Percentiles rank a stretch among this genome's conserved stretches.
Evolutionary conservation across 2,329 filamentous ascomycete species (phyloP).

Genomic region (Clarireedia hainanense): DNA sequence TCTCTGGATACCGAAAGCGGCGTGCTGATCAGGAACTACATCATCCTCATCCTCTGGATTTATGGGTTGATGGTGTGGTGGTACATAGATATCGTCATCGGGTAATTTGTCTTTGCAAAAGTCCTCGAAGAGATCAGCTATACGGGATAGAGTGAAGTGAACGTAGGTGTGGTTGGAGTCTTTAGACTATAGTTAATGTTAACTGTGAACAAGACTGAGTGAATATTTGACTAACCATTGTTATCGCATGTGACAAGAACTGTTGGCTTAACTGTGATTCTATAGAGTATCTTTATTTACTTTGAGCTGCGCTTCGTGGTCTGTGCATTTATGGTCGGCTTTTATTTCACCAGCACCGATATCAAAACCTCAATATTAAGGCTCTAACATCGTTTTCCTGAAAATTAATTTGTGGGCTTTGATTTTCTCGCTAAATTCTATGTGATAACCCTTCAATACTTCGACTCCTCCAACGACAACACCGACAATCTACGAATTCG

Average conservation of each 20-base stretch:
- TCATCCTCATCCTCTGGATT: constrained; percentile 87
- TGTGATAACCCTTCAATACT: constrained; percentile 1
- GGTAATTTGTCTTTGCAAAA: constrained; percentile 64
- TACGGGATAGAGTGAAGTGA: constrained; percentile 63
- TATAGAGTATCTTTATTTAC: not conserved
- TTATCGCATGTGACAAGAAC: not conserved
- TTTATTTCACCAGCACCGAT: not conserved
- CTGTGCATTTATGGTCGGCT: not conserved
- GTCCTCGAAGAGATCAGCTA: constrained; percentile 74
- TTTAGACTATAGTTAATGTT: constrained; percentile 37
- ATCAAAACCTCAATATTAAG: not conserved
- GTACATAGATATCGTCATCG: constrained; percentile 77
- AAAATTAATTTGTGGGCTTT: constrained; percentile 5
- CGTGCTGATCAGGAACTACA: constrained; percentile 80
- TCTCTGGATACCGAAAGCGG: constrained; percentile 76
- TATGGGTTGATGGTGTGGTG: constrained; percentile 68
- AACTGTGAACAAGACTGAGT: not conserved
- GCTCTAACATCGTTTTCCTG: not conserved
- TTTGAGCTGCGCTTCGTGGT: not conserved
- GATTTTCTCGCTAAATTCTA: constrained; percentile 4
- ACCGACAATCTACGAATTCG: not conserved
- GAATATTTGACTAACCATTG: not conserved
- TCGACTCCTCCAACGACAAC: constrained; percentile 2
- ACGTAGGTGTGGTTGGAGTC: constrained; percentile 69
- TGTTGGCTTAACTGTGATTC: not conserved